Percentiles rank a stretch among this genome's conserved stretches.
Conservation (phyloP, 805 yeast species). For the Yamadazyma ubonensis region DNA sequence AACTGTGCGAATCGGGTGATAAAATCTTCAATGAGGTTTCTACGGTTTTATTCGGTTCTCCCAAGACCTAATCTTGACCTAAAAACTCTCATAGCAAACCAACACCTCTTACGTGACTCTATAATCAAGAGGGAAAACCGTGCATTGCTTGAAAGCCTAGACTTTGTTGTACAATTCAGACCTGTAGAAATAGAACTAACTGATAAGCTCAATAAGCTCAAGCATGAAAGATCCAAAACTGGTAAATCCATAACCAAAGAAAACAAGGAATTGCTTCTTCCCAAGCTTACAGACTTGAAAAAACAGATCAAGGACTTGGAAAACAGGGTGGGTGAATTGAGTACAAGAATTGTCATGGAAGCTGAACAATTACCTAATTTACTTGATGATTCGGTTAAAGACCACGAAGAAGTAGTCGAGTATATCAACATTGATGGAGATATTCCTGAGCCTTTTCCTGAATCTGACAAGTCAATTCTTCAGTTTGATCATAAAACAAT, state of each 20-base stretch:
- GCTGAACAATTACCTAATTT: slow-evolving; percentile 64
- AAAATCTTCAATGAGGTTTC: slow-evolving; percentile 7
- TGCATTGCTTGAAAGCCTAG: slow-evolving; percentile 18
- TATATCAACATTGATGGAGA: slow-evolving; percentile 51
- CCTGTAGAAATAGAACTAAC: slow-evolving; percentile 22
- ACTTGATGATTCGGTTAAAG: slow-evolving; percentile 48
- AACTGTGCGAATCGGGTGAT: background rate
- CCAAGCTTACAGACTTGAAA: slow-evolving; percentile 24
- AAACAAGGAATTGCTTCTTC: slow-evolving; percentile 14
- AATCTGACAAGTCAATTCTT: slow-evolving; percentile 3
- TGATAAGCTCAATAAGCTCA: slow-evolving; percentile 24
- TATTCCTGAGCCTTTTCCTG: slow-evolving; percentile 3
- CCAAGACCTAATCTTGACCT: slow-evolving; percentile 26
- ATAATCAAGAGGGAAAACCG: slow-evolving; percentile 28
- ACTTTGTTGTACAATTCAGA: slow-evolving; percentile 27
- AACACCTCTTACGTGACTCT: slow-evolving; percentile 24
- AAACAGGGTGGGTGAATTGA: slow-evolving; percentile 22
- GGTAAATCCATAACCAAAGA: slow-evolving; percentile 23
- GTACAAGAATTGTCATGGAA: slow-evolving; percentile 34
- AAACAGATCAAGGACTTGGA: slow-evolving; percentile 27
- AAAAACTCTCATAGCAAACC: slow-evolving; percentile 20
- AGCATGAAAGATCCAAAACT: slow-evolving; percentile 26
- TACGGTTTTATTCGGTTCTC: slow-evolving; percentile 13
- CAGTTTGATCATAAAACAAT: slow-evolving; percentile 64
- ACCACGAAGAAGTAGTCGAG: slow-evolving; percentile 42